These are phyloP conservation scores for Tilletia caries DNA, from an alignment of 1,284 basidiomycete genomes.

Conservation along the genomic window DNA sequence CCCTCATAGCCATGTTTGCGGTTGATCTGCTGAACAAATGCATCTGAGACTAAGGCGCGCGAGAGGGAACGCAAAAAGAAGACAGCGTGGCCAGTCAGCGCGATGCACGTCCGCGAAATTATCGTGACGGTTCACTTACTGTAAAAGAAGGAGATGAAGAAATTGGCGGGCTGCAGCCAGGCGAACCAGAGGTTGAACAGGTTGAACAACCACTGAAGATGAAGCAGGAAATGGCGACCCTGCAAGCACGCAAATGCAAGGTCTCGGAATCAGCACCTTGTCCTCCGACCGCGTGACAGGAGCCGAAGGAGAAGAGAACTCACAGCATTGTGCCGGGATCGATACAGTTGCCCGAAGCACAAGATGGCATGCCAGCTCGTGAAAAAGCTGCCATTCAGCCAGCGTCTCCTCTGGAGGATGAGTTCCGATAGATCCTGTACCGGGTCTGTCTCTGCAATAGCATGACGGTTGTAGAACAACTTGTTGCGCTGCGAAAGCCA, in stretches of 20 bases:
- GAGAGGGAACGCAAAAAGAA: no score
- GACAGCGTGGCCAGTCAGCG: no score
- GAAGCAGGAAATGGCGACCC: constrained; percentile 68
- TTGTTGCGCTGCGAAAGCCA: constrained; percentile 62
- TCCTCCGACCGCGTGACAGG: neutral
- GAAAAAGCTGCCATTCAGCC: constrained; percentile 75
- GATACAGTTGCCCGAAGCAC: constrained; percentile 80
- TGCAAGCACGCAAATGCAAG: neutral
- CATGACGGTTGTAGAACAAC: constrained; percentile 86
- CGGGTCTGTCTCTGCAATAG: constrained; percentile 84
- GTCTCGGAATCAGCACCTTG: neutral
- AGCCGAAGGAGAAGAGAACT: constrained; percentile 25
- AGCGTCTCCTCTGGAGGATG: constrained; percentile 67
- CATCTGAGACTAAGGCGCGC: neutral
- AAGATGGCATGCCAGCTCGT: constrained; percentile 80
- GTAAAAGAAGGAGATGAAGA: constrained; percentile 60
- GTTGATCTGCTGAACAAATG: constrained; percentile 13
- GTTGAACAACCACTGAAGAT: constrained; percentile 60
- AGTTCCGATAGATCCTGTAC: constrained; percentile 77
- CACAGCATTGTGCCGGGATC: constrained; percentile 81
- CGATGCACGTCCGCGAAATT: no score
- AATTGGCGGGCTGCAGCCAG: constrained; percentile 75
- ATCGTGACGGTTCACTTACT: no score
- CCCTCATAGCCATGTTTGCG: constrained; percentile 8
- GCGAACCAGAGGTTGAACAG: constrained; percentile 64